A percentile compares a stretch with the other conserved stretches of the same genome.
These are phyloP conservation scores for Durotheca rogersii DNA, from an alignment of 495 filamentous ascomycete species.

Conservation along the genomic window DNA sequence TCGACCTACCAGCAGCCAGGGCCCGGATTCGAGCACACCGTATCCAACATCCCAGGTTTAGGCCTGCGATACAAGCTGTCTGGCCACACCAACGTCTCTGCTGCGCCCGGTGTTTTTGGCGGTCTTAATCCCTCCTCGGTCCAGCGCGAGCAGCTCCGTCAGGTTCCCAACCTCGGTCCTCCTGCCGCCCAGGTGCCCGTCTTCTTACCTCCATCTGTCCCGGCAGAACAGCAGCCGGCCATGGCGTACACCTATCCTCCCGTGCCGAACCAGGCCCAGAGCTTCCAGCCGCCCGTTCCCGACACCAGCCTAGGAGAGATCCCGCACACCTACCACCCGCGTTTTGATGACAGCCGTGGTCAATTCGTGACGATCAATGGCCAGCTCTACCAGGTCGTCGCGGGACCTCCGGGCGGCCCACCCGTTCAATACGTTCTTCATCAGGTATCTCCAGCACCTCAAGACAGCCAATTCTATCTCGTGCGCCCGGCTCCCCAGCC, in stretches of 20 bases:
- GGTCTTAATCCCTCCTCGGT: conserved; percentile 11
- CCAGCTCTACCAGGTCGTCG: background rate
- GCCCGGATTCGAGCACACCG: conserved; percentile 24
- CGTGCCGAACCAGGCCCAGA: conserved; percentile 35
- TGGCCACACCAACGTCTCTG: too few species aligned
- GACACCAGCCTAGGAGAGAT: conserved; percentile 48
- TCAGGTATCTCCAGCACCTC: conserved; percentile 12
- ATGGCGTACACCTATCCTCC: conserved; percentile 19
- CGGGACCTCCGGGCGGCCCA: conserved; percentile 5
- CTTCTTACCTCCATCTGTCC: conserved; percentile 10
- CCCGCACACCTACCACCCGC: conserved; percentile 48
- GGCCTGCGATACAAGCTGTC: conserved; percentile 25
- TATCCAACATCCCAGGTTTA: conserved; percentile 28
- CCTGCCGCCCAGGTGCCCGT: conserved; percentile 12
- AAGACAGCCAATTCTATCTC: conserved; percentile 5
- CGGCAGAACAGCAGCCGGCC: background rate
- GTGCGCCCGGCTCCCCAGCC: conserved; percentile 12
- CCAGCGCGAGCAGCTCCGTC: conserved; percentile 15
- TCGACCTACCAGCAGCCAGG: conserved; percentile 11
- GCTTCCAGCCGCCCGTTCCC: conserved; percentile 51
- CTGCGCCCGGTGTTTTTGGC: conserved; percentile 11
- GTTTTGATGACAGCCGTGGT: conserved; percentile 34
- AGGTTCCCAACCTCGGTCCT: conserved; percentile 4
- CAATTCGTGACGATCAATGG: conserved; percentile 1
- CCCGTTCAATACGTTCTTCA: conserved; percentile 26